Evolutionary conservation across 164 flowering plant species (phyloP), one percentile per base, ranked within the genome.

Genomic region (Umbellularia californica): DNA sequence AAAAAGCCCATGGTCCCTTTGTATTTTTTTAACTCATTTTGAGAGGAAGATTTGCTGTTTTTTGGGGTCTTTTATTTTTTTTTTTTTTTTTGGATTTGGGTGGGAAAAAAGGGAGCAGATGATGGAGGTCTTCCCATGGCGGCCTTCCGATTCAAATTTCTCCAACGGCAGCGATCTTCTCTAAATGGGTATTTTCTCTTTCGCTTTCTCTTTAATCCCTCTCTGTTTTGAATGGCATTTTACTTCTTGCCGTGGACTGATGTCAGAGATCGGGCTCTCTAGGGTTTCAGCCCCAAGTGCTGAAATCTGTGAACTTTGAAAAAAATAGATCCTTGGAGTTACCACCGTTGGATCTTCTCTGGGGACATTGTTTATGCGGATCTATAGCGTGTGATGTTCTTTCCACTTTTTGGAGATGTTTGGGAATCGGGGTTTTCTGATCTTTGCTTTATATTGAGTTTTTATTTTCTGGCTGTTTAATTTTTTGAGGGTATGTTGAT

Each of bases 141-240:
- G 77, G 74, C 81, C 79, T 77, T 74, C 77, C 28, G 77, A 82
- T 78, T 80, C 82, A 82, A 83, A 82, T 76, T 78, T 50, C 72
- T 69, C 70, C 19, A 50, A n/a, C 69, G 6, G n/a, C 50, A n/a
- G 50, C 68, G 50, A 71, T 25, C 58, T 68, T 58, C 65, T 74
- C 3, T 28, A 30, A 69, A 74, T 51, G 27, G 83, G 84, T 81
- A 76, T 68, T 30, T 69, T 58, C 65, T 65, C 69, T 2, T 67
- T 50, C 20, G 58, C 19, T 50, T 65, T 24, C 23, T 52, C 33
- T 55, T 65, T 75, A 7, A 24, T 24, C 22, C 50, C 28, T 30
- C 74, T 74, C 69, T 55, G 13, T 17, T 28, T 50, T 35, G 69
- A 74, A 60, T 74, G 23, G 65, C 14, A 65, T 58, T 77, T 72